Conservation (phyloP, 1,284 basidiomycete genomes). For the Erythrobasidium hasegawianum region DNA sequence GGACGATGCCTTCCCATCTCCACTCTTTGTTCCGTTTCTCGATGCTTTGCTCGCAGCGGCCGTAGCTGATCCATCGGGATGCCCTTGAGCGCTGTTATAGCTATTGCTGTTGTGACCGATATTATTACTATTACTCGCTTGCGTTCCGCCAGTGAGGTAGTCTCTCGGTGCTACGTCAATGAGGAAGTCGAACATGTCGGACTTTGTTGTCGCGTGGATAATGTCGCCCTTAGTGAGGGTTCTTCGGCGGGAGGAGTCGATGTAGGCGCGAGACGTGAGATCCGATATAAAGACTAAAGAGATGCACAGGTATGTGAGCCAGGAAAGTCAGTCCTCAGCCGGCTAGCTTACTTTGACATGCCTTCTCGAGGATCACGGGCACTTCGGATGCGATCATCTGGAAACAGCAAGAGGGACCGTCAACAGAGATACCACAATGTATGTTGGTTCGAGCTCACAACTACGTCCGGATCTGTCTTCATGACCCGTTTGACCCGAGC, state of each 20-base stretch:
- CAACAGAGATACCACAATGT: background rate
- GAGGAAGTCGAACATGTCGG: constrained; percentile 55
- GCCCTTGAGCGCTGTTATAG: background rate
- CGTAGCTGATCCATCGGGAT: too few relatives aligned
- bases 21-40: too few relatives aligned
- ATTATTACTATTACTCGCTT: background rate
- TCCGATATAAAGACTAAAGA: constrained; percentile 83
- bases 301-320: background rate
- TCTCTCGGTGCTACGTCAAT: constrained; percentile 52
- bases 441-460: constrained; percentile 56
- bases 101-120: constrained; percentile 8
- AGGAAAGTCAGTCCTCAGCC: background rate
- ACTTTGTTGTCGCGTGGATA: constrained; percentile 78
- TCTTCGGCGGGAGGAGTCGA: constrained; percentile 85
- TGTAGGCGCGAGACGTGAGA: constrained; percentile 87
- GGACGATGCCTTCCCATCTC: too few relatives aligned
- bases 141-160: background rate
- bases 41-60: too few relatives aligned
- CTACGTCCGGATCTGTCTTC: constrained; percentile 95
- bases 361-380: constrained; percentile 89
- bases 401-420: background rate
- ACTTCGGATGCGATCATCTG: constrained; percentile 97
- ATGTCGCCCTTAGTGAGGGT: constrained; percentile 87
- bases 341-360: constrained; percentile 76
- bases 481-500: constrained; percentile 96